Evolutionary conservation across 441 rosid species (phyloP).

Genomic region (Syzygium malaccense): DNA sequence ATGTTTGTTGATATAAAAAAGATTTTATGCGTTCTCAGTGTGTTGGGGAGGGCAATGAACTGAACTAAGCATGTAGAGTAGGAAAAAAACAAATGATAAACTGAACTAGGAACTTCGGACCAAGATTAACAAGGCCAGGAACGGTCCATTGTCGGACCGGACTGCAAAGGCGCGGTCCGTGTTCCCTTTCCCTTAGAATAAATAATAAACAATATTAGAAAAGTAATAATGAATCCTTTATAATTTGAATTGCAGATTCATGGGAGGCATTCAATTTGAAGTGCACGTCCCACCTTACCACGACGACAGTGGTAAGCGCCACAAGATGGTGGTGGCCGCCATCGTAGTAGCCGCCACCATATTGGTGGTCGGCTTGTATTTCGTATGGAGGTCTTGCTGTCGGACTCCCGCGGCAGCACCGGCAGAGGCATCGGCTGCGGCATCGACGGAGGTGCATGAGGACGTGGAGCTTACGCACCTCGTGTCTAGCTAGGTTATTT

Average conservation of each 20-base stretch:
- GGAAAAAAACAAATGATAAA: no score
- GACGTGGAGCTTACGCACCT: no score
- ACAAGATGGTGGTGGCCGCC: not conserved
- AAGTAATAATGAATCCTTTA: not conserved
- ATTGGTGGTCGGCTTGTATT: not conserved
- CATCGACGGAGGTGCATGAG: no score
- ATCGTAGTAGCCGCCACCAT: not conserved
- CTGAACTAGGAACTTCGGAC: no score
- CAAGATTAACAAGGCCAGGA: not conserved
- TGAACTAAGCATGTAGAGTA: no score
- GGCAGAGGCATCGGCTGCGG: no score
- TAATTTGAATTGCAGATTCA: not conserved
- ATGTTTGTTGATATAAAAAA: no score
- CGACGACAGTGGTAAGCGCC: not conserved
- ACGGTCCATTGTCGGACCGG: not conserved
- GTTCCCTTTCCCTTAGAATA: not conserved
- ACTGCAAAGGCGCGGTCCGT: not conserved
- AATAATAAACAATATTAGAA: not conserved
- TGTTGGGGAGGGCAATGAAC: no score
- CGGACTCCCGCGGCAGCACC: no score
- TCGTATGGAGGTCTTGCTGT: not conserved
- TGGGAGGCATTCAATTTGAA: not conserved
- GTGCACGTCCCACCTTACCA: not conserved
- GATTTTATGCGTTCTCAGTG: no score
- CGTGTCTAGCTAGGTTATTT: no score